Conservation (phyloP, 2,329 filamentous ascomycete species). For the Hypoxylon sp. region DNA sequence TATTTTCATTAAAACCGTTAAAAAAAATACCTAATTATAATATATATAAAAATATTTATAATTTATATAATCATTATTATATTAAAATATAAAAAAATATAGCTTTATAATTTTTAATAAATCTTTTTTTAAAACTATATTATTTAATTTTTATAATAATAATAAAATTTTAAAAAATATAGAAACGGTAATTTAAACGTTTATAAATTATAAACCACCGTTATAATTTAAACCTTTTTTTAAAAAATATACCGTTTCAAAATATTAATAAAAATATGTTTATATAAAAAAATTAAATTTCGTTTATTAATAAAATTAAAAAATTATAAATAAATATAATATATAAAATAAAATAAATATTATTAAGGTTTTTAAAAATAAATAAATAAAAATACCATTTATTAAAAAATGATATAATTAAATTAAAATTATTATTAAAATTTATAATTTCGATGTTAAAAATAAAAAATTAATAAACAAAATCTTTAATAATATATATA, state of each 20-base stretch:
- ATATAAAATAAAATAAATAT: background rate
- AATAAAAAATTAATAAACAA: too few species aligned
- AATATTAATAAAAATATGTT: background rate
- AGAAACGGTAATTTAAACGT: background rate
- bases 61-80: too few species aligned
- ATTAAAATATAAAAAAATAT: too few species aligned
- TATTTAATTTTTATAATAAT: background rate
- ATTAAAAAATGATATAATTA: background rate
- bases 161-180: background rate
- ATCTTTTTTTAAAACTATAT: too few species aligned
- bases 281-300: background rate
- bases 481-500: background rate
- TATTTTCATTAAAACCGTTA: too few species aligned
- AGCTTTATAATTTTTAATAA: too few species aligned
- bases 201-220: background rate
- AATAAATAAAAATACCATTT: background rate
- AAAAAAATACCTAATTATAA: too few species aligned
- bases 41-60: too few species aligned
- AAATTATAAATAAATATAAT: background rate
- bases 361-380: background rate
- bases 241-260: background rate
- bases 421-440: background rate
- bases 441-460: background rate
- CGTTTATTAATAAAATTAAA: background rate
- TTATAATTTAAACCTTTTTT: background rate